These are phyloP conservation scores for Tilletia setariae DNA, from an alignment of 1,284 basidiomycete species.

Conservation along the genomic window DNA sequence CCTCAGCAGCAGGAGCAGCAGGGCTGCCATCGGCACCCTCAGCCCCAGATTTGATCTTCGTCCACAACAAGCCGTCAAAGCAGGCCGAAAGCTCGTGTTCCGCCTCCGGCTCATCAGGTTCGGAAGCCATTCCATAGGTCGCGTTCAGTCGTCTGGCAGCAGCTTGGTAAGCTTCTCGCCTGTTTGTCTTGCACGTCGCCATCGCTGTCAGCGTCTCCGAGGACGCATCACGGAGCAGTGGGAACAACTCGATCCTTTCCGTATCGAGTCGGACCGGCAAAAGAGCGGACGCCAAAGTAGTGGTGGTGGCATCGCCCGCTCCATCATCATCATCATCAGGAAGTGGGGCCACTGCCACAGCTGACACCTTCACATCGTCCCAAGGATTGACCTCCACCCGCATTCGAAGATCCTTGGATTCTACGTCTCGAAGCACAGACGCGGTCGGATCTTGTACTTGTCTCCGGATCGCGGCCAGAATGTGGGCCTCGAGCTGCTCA, in stretches of 20 bases:
- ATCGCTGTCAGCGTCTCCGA: not conserved
- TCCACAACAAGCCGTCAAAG: conserved; percentile 14
- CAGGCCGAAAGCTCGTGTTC: not conserved
- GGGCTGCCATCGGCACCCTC: no score
- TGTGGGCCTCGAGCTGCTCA: not conserved
- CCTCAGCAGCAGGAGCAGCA: not conserved
- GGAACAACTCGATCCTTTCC: not conserved
- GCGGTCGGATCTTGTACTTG: not conserved
- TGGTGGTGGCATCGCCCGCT: not conserved
- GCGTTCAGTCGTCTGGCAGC: not conserved
- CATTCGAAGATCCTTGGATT: not conserved
- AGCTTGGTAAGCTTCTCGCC: conserved; percentile 4
- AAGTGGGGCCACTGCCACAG: not conserved
- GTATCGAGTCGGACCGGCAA: not conserved
- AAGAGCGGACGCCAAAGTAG: not conserved
- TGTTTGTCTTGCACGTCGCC: conserved; percentile 6
- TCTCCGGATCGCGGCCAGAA: not conserved
- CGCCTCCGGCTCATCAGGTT: not conserved
- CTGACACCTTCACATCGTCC: not conserved
- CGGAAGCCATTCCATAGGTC: not conserved
- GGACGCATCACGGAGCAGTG: not conserved
- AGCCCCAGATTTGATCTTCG: not conserved
- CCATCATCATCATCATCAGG: not conserved
- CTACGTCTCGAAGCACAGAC: not conserved
- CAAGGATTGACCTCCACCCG: not conserved